phyloP scores from a whole-genome alignment of 805 yeast genomes.

The Candida corydali region DNA sequence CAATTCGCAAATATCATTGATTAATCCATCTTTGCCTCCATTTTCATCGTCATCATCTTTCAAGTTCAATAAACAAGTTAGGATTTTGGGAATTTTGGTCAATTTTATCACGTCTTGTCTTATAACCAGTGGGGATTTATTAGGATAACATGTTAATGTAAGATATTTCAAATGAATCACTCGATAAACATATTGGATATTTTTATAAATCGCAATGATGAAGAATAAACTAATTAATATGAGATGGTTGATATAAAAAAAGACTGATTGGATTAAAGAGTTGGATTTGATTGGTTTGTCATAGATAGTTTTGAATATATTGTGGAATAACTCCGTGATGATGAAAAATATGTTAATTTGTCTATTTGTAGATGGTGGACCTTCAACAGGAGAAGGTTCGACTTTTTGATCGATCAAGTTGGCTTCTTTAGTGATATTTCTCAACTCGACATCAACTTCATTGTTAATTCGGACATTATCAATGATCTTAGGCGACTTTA shows the following conservation, averaged over 20 bases:
- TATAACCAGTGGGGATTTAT: constrained; percentile 79
- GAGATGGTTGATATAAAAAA: constrained; percentile 36
- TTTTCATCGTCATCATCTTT: constrained; percentile 79
- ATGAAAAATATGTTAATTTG: constrained; percentile 5
- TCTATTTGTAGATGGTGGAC: constrained; percentile 8
- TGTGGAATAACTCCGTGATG: constrained; percentile 6
- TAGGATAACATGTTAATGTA: constrained; percentile 59
- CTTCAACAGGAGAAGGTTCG: not conserved
- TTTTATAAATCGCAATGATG: constrained; percentile 52
- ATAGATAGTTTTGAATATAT: not conserved
- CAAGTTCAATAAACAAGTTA: constrained; percentile 72
- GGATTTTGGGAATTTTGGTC: constrained; percentile 69
- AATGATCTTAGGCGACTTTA: constrained; percentile 7
- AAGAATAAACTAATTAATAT: constrained; percentile 51
- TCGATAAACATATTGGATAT: constrained; percentile 49
- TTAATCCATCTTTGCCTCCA: constrained; percentile 81
- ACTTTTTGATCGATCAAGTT: constrained; percentile 1
- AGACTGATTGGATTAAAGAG: constrained; percentile 3
- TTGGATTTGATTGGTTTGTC: not conserved
- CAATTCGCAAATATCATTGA: constrained; percentile 72
- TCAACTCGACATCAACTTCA: constrained; percentile 4
- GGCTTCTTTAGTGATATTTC: constrained; percentile 7
- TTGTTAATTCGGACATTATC: constrained; percentile 8
- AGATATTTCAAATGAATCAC: constrained; percentile 52
- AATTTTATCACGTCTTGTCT: constrained; percentile 75